A percentile compares a stretch with the other conserved stretches of the same genome.
Evolutionary conservation across 257 asterid species (phyloP).

Genomic region (Scutellaria barbata): DNA sequence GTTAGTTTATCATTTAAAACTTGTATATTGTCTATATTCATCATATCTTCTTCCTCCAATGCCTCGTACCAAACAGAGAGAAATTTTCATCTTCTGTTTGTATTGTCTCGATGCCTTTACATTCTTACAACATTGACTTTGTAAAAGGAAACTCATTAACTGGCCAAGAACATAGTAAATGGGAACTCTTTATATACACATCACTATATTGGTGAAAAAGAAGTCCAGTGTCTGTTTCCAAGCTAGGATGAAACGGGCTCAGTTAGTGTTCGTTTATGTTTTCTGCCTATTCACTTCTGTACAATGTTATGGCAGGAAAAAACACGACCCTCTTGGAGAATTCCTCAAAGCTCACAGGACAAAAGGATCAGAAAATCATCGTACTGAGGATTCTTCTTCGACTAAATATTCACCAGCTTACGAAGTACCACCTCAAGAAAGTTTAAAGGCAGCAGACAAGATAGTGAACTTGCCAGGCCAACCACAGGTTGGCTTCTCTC

Average conservation of each 20-base stretch:
- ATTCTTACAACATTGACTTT: background rate
- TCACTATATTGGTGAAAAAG: background rate
- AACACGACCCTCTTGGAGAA: slow-evolving; percentile 29
- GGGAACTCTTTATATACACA: background rate
- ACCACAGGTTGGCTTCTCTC: slow-evolving; percentile 43
- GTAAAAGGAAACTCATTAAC: too few relatives aligned
- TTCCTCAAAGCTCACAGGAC: slow-evolving; percentile 20
- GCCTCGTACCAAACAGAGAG: background rate
- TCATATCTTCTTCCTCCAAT: background rate
- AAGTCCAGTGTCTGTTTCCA: background rate
- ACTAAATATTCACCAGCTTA: slow-evolving; percentile 35
- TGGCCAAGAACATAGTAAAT: too few relatives aligned
- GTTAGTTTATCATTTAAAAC: background rate
- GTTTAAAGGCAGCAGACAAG: slow-evolving; percentile 39
- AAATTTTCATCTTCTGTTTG: background rate
- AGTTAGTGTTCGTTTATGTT: slow-evolving; percentile 24
- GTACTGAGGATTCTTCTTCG: background rate
- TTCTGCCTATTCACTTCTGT: slow-evolving; percentile 27
- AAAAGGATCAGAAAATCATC: background rate
- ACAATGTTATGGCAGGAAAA: slow-evolving; percentile 32
- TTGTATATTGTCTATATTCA: background rate
- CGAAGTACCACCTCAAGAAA: slow-evolving; percentile 29
- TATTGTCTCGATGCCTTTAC: slow-evolving; percentile 12
- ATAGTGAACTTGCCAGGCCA: slow-evolving; percentile 43
- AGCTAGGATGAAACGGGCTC: slow-evolving; percentile 29